These are phyloP conservation scores for Pseudomicrostroma phylloplanum DNA, from an alignment of 1,284 basidiomycete genomes.

Conservation along the genomic window DNA sequence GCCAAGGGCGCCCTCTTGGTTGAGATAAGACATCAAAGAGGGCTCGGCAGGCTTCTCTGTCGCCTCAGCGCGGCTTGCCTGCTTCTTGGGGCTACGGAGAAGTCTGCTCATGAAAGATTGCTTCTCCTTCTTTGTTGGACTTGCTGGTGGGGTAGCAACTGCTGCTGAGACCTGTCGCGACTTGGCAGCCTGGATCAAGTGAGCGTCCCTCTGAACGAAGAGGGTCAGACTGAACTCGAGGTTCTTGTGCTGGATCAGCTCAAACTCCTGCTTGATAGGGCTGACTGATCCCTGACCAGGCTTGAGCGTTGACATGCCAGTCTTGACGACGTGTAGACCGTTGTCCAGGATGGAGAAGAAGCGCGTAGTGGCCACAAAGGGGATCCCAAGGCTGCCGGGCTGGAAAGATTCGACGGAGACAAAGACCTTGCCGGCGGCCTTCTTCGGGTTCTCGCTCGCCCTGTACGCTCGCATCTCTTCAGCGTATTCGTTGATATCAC, in stretches of 20 bases:
- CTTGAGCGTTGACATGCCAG: slow-evolving; percentile 67
- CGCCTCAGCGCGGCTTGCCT: not conserved
- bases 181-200: slow-evolving; percentile 29
- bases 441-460: slow-evolving; percentile 67
- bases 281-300: slow-evolving; percentile 57
- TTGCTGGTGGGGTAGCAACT: slow-evolving; percentile 4
- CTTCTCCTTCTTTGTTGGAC: slow-evolving; percentile 21
- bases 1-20: slow-evolving; percentile 42
- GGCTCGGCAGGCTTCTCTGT: slow-evolving; percentile 19
- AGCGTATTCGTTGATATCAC: slow-evolving; percentile 68
- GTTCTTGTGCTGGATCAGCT: slow-evolving; percentile 53
- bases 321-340: slow-evolving; percentile 91
- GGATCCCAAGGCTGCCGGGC: slow-evolving; percentile 35
- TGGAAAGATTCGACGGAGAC: slow-evolving; percentile 59
- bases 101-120: slow-evolving; percentile 35
- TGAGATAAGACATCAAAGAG: slow-evolving; percentile 34
- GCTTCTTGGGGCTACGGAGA: slow-evolving; percentile 41
- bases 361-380: slow-evolving; percentile 58
- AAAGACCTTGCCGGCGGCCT: slow-evolving; percentile 83
- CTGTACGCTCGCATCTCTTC: slow-evolving; percentile 76
- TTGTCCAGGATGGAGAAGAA: slow-evolving; percentile 91
- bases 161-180: not conserved
- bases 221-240: slow-evolving; percentile 47
- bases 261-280: slow-evolving; percentile 84
- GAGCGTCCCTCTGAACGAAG: slow-evolving; percentile 37